A percentile compares a stretch with the other conserved stretches of the same genome.
Conservation (phyloP, 805 yeast genomes). For the Komagataella mondaviorum region DNA sequence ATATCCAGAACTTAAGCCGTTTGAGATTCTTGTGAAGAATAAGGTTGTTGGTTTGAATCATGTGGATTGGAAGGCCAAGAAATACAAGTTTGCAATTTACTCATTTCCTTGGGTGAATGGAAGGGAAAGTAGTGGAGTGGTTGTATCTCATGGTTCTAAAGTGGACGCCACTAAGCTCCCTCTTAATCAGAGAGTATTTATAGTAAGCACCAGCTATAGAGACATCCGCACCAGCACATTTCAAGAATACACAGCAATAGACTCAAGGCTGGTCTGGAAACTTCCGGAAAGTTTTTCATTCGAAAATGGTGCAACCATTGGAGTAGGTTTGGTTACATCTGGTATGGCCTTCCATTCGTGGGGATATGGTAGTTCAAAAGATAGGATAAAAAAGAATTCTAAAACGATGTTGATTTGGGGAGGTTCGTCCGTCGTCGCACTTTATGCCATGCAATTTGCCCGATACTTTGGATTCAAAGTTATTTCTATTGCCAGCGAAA, state of each 20-base stretch:
- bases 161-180: conserved; percentile 14
- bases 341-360: conserved; percentile 10
- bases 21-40: conserved; percentile 15
- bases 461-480: conserved; percentile 24
- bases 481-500: conserved; percentile 14
- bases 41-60: conserved; percentile 29
- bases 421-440: conserved; percentile 32
- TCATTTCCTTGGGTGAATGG: conserved; percentile 39
- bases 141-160: conserved; percentile 19
- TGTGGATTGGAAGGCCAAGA: conserved; percentile 35
- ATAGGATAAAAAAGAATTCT: neutral
- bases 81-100: conserved; percentile 29
- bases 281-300: conserved; percentile 20
- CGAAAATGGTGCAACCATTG: conserved; percentile 29
- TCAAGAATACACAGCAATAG: conserved; percentile 30
- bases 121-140: conserved; percentile 28
- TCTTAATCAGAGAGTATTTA: conserved; percentile 23
- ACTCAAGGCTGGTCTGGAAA: conserved; percentile 30
- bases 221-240: conserved; percentile 32
- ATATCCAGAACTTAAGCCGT: conserved; percentile 8
- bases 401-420: conserved; percentile 29
- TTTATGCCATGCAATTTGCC: conserved; percentile 27
- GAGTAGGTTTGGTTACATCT: conserved; percentile 35
- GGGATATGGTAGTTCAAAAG: neutral
- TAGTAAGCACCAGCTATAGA: conserved; percentile 33